Percentiles rank a stretch among this genome's conserved stretches.
Conservation (phyloP, 768 basidiomycete genomes). For the Psilocybe azurescens region DNA sequence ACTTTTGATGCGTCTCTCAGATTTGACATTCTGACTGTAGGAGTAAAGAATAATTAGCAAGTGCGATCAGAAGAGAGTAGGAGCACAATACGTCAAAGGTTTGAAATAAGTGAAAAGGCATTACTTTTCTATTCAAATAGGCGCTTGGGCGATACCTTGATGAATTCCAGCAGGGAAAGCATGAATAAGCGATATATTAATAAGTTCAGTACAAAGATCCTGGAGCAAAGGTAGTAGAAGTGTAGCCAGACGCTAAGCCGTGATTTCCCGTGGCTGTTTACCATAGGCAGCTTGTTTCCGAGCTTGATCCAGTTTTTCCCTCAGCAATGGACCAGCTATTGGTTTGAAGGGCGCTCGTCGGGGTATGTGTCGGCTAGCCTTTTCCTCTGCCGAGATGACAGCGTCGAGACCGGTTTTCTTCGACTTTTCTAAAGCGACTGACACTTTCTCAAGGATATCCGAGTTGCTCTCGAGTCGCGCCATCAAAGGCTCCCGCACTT, state of each 20-base stretch:
- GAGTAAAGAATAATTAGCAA: not conserved
- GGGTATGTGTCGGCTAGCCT: not conserved
- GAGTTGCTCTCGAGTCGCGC: constrained; percentile 1
- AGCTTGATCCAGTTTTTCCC: not conserved
- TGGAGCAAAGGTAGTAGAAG: not conserved
- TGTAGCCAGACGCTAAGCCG: not conserved
- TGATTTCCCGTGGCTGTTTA: not conserved
- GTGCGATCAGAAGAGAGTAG: too few species aligned
- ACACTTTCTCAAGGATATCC: not conserved
- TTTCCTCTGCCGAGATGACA: not conserved
- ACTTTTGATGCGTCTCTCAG: not conserved
- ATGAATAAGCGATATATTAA: not conserved
- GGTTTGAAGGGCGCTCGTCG: not conserved
- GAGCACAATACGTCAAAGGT: not conserved
- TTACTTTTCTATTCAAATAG: not conserved
- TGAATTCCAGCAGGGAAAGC: not conserved
- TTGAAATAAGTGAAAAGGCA: not conserved
- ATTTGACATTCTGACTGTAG: not conserved
- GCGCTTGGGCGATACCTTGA: not conserved
- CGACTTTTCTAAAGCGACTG: not conserved
- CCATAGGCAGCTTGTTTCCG: not conserved
- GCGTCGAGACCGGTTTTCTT: not conserved
- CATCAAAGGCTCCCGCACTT: not conserved
- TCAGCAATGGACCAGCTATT: not conserved
- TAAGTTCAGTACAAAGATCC: not conserved